phyloP scores from a whole-genome alignment of 352 stramenopile species.

The Stephanocyclus meneghinianus region DNA sequence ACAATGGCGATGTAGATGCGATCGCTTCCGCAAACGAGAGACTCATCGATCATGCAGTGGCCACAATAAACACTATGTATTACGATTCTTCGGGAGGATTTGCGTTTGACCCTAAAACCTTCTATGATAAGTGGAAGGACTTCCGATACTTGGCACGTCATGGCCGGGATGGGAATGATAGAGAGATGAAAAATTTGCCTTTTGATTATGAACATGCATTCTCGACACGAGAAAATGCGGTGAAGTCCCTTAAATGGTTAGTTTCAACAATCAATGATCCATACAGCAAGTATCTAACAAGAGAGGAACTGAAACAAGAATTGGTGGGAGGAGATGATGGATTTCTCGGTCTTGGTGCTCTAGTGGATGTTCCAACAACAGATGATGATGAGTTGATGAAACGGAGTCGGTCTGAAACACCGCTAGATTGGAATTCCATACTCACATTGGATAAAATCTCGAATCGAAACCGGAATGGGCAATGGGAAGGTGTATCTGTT shows the following conservation, averaged over 20 bases:
- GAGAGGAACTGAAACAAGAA: slow-evolving; percentile 71
- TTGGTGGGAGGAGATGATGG: slow-evolving; percentile 53
- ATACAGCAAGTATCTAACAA: slow-evolving; percentile 78
- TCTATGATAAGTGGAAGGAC: slow-evolving; percentile 69
- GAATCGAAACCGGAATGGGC: slow-evolving; percentile 21
- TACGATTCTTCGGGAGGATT: slow-evolving; percentile 78
- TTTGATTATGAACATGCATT: slow-evolving; percentile 39
- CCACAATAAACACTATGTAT: slow-evolving; percentile 80
- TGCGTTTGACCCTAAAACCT: slow-evolving; percentile 64
- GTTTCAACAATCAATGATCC: slow-evolving; percentile 70
- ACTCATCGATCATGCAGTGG: slow-evolving; percentile 54
- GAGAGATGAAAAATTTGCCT: slow-evolving; percentile 5
- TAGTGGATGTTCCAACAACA: slow-evolving; percentile 53
- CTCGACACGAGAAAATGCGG: slow-evolving; percentile 54
- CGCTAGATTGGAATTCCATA: slow-evolving; percentile 11
- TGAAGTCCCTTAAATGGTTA: slow-evolving; percentile 70
- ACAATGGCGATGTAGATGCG: slow-evolving; percentile 20
- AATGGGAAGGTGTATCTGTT: slow-evolving; percentile 10
- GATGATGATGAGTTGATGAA: background rate
- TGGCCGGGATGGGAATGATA: slow-evolving; percentile 19
- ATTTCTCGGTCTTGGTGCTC: slow-evolving; percentile 72
- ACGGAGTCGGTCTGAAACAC: slow-evolving; percentile 10
- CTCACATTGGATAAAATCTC: slow-evolving; percentile 23
- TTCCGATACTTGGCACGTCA: slow-evolving; percentile 35
- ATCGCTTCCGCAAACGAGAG: slow-evolving; percentile 56